phyloP scores from a whole-genome alignment of 2,329 filamentous ascomycete species.

The Neoascochyta sp. region DNA sequence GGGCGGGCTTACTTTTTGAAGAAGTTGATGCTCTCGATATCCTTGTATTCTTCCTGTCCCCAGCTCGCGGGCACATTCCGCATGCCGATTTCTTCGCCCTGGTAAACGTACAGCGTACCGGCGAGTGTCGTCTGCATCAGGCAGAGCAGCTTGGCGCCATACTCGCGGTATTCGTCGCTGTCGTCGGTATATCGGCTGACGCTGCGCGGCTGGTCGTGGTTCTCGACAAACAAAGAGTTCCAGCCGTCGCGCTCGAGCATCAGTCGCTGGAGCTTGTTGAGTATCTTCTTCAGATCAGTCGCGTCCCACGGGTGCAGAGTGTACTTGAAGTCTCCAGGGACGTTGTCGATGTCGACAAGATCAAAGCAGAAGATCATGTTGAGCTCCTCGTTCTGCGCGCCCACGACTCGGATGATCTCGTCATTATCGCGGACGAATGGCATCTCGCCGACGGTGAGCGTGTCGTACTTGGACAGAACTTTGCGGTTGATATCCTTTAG shows the following conservation, averaged over 20 bases:
- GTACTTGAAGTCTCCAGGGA: slow-evolving; percentile 37
- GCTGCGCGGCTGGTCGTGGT: slow-evolving; percentile 52
- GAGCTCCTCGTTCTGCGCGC: slow-evolving; percentile 49
- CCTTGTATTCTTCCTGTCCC: slow-evolving; percentile 48
- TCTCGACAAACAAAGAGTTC: slow-evolving; percentile 53
- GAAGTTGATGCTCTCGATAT: slow-evolving; percentile 56
- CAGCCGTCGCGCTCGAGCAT: slow-evolving; percentile 41
- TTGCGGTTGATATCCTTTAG: slow-evolving; percentile 60
- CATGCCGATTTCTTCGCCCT: slow-evolving; percentile 53
- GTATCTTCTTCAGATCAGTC: slow-evolving; percentile 31
- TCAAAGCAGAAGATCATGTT: slow-evolving; percentile 64
- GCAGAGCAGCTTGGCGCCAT: slow-evolving; percentile 48
- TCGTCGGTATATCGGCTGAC: slow-evolving; percentile 50
- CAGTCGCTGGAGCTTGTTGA: slow-evolving; percentile 34
- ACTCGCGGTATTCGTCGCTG: slow-evolving; percentile 45
- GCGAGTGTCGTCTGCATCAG: slow-evolving; percentile 48
- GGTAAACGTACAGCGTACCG: slow-evolving; percentile 50
- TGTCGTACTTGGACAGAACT: slow-evolving; percentile 58
- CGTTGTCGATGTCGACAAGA: slow-evolving; percentile 39
- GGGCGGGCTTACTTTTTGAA: slow-evolving; percentile 38
- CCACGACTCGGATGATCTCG: slow-evolving; percentile 48
- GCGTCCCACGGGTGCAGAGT: slow-evolving; percentile 34
- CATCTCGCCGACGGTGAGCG: slow-evolving; percentile 65
- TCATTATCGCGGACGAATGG: slow-evolving; percentile 49
- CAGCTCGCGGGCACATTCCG: slow-evolving; percentile 45